Conservation (phyloP, 768 basidiomycete genomes). For the Pleurotus eryngii region DNA sequence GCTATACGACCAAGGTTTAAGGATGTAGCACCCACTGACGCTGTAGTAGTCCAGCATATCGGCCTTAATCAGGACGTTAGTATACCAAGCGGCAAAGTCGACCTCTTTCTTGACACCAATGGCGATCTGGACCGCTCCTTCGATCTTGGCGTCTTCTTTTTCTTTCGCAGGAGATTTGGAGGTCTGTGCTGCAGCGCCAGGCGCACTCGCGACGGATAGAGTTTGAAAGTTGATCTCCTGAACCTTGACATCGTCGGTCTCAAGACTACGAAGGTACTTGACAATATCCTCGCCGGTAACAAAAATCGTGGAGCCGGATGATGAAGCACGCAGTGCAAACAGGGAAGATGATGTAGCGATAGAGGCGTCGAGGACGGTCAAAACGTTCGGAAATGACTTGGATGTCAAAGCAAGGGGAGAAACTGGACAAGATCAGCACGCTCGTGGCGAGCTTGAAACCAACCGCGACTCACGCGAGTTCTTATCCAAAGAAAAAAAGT, state of each 20-base stretch:
- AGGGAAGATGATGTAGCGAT: conserved; percentile 65
- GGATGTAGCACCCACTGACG: conserved; percentile 97
- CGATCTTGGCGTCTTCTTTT: conserved; percentile 77
- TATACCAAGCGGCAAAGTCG: conserved; percentile 94
- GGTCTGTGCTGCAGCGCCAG: conserved; percentile 33
- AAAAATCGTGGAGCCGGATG: conserved; percentile 72
- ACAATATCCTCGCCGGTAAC: conserved; percentile 74
- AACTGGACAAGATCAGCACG: conserved; percentile 43
- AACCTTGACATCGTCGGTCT: conserved; percentile 61
- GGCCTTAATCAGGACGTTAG: conserved; percentile 92
- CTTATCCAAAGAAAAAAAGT: conserved; percentile 83
- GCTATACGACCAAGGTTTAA: conserved; percentile 95
- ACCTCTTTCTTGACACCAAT: conserved; percentile 95
- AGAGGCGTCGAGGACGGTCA: conserved; percentile 75
- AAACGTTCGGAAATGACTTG: conserved; percentile 63
- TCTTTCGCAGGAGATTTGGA: conserved; percentile 45
- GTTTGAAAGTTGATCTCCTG: conserved; percentile 72
- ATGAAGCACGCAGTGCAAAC: conserved; percentile 75
- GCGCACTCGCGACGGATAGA: conserved; percentile 35
- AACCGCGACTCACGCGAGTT: conserved; percentile 67
- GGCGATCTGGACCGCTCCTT: conserved; percentile 88
- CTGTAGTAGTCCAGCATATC: conserved; percentile 99
- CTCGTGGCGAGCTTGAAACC: conserved; percentile 1
- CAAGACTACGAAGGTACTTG: conserved; percentile 67
- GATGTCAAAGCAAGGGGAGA: conserved; percentile 74